Evolutionary conservation across 495 filamentous ascomycete species (phyloP).

Genomic region (Penicillium desertorum): DNA sequence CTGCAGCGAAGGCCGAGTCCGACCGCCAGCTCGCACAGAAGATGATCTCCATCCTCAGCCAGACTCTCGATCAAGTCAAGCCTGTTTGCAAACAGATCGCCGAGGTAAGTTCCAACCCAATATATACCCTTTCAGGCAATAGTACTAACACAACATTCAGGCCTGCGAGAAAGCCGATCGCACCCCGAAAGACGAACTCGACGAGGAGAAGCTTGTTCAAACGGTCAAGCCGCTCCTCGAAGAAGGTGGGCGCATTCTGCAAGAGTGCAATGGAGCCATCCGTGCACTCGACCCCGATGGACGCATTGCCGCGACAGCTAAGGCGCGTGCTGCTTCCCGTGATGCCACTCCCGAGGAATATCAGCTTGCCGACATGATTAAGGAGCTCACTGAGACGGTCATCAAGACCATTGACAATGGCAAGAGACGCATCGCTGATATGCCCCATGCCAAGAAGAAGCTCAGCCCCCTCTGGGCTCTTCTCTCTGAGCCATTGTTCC

Average conservation of each 20-base stretch:
- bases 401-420: slow-evolving; percentile 81
- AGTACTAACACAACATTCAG: slow-evolving; percentile 42
- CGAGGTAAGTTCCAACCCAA: slow-evolving; percentile 52
- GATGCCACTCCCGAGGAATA: slow-evolving; percentile 89
- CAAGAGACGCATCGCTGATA: slow-evolving; percentile 80
- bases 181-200: slow-evolving; percentile 84
- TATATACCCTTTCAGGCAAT: neutral
- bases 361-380: slow-evolving; percentile 76
- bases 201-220: slow-evolving; percentile 85
- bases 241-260: slow-evolving; percentile 75
- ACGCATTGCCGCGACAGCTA: slow-evolving; percentile 78
- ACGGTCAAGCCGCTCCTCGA: slow-evolving; percentile 85
- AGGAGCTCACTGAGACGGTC: slow-evolving; percentile 65
- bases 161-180: slow-evolving; percentile 76
- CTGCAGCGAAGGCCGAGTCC: slow-evolving; percentile 57
- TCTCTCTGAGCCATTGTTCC: slow-evolving; percentile 80
- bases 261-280: slow-evolving; percentile 86
- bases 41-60: slow-evolving; percentile 70
- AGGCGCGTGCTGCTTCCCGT: slow-evolving; percentile 73
- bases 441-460: slow-evolving; percentile 93
- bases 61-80: slow-evolving; percentile 78
- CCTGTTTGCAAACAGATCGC: slow-evolving; percentile 87
- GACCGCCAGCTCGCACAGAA: slow-evolving; percentile 75
- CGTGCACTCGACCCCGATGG: slow-evolving; percentile 90
- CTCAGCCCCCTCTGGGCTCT: slow-evolving; percentile 86